Percentiles rank a stretch among this genome's conserved stretches.
Evolutionary conservation across 2,329 filamentous ascomycete genomes (phyloP).

Genomic region (Botryotinia globosa): DNA sequence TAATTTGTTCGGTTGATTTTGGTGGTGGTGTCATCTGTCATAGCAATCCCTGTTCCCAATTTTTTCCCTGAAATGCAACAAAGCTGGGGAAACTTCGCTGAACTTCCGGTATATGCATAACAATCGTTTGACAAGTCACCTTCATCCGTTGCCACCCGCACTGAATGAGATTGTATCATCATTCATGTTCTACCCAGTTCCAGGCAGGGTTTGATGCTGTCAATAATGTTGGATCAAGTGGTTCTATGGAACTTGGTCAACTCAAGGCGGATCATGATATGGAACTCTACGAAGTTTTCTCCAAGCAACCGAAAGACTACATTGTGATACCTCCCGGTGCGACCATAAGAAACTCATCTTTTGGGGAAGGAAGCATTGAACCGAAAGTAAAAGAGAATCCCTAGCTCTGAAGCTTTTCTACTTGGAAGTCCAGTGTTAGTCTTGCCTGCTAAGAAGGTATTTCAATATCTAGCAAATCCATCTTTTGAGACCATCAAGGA

Average conservation of each 20-base stretch:
- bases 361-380: not conserved
- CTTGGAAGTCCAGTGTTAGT: not conserved
- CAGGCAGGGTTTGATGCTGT: not conserved
- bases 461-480: not conserved
- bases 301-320: not conserved
- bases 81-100: slow-evolving; percentile 8
- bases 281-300: not conserved
- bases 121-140: not conserved
- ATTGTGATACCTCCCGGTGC: not conserved
- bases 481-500: not conserved
- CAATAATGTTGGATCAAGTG: not conserved
- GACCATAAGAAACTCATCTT: not conserved
- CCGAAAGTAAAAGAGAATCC: too few relatives aligned
- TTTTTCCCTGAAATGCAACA: not conserved
- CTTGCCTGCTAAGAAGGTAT: not conserved
- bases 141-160: not conserved
- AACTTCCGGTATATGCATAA: not conserved
- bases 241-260: not conserved
- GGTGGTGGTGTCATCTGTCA: slow-evolving; percentile 5
- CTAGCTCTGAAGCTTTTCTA: not conserved
- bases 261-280: not conserved
- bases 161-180: slow-evolving; percentile 6
- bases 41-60: slow-evolving; percentile 2
- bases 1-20: not conserved
- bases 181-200: not conserved